A percentile compares a stretch with the other conserved stretches of the same genome.
Evolutionary conservation across 1,139 yeast genomes (phyloP).

Genomic region (Protomyces lactucae-debilis): DNA sequence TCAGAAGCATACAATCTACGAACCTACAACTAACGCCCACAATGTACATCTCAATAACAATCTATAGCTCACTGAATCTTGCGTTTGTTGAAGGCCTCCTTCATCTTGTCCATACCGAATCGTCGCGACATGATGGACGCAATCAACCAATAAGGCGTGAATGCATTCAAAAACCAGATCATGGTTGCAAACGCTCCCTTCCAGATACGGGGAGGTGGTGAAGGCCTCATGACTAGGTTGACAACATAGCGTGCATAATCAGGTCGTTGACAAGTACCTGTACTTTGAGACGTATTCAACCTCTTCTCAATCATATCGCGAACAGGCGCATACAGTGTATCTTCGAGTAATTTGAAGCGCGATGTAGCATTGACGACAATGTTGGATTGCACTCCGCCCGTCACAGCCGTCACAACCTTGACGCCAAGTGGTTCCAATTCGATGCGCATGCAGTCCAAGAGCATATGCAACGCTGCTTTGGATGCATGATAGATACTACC

Average conservation of each 20-base stretch:
- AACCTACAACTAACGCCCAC: no score
- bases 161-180: slow-evolving; percentile 10
- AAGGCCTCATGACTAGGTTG: neutral
- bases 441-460: slow-evolving; percentile 56
- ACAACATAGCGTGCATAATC: slow-evolving; percentile 21
- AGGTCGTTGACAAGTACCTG: slow-evolving; percentile 7
- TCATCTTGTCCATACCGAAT: slow-evolving; percentile 13
- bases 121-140: slow-evolving; percentile 14
- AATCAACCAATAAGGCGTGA: slow-evolving; percentile 22
- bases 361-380: slow-evolving; percentile 47
- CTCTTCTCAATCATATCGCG: slow-evolving; percentile 3
- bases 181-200: slow-evolving; percentile 17
- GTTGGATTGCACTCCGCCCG: slow-evolving; percentile 64
- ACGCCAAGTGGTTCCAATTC: slow-evolving; percentile 74
- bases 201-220: slow-evolving; percentile 19
- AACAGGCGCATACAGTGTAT: slow-evolving; percentile 10
- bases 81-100: neutral
- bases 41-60: no score
- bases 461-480: slow-evolving; percentile 73
- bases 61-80: neutral
- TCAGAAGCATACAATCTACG: no score
- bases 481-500: slow-evolving; percentile 63
- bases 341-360: slow-evolving; percentile 9
- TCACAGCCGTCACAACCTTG: slow-evolving; percentile 61
- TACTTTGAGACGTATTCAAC: slow-evolving; percentile 16